Evolutionary conservation across 2,329 filamentous ascomycete species (phyloP), one percentile per base, ranked within the genome.

Genomic region (Talaromyces sp.): DNA sequence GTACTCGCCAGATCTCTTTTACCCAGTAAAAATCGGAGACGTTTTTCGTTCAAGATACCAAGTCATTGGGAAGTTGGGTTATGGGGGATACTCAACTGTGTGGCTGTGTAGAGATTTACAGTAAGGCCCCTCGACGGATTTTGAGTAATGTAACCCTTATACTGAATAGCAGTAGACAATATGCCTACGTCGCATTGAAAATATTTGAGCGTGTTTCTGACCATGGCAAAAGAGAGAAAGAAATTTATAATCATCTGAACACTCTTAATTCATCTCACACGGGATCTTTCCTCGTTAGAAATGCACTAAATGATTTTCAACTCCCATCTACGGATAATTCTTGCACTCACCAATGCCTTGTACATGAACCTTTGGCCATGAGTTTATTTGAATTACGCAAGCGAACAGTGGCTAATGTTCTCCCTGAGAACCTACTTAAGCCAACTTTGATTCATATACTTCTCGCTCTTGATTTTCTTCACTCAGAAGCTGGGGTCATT

Each of bases 391-490:
- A 61, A 6, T 51, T 68, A 9, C 48, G 52, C 0, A 47, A 54
- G 29, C 51, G 45, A 24, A 33, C 42, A 4, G 13, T 13, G 22
- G 50, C n/a, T 4, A 60, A 55, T 45, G 41, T 53, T 11, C 36
- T 68, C 9, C 51, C 58, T 2, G 53, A 61, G 39, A n/a, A 58
- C 11, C 37, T 68, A 32, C 49, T 66, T 2, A 65, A 65, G 40
- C 40, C 42, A 13, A 47, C 52, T 41, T 49, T 67, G 42, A 56
- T 57, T 4, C 56, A 64, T 39, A 39, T 67, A 9, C 56, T 70
- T 41, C 44, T 55, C 48, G 57, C 63, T 32, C 53, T 69, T 16
- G 66, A 69, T 47, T 68, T 67, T 42, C 49, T 68, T 16, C 60
- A 69, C 43, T 61, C 24, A 27, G 24, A 5, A 27, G 5, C 24